These are phyloP conservation scores for Suillus decipiens DNA, from an alignment of 768 basidiomycete species.

Conservation along the genomic window DNA sequence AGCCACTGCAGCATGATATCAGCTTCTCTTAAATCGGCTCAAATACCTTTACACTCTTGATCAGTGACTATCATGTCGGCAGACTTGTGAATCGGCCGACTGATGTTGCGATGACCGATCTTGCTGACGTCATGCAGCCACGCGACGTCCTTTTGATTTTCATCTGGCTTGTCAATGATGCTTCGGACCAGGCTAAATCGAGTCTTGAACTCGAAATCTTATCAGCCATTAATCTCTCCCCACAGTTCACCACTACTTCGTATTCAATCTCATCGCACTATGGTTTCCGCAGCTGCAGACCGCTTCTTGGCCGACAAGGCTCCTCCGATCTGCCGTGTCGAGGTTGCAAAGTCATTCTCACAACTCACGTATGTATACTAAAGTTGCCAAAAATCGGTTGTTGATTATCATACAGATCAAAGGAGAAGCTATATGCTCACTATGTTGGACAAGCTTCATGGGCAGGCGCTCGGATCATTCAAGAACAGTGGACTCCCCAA, in stretches of 20 bases:
- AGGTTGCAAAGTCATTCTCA: conserved; percentile 67
- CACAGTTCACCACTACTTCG: neutral
- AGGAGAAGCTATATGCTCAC: conserved; percentile 82
- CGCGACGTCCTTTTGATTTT: conserved; percentile 1
- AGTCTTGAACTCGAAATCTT: conserved; percentile 13
- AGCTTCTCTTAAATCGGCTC: too few relatives aligned
- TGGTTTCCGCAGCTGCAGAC: conserved; percentile 45
- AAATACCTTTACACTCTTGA: too few relatives aligned
- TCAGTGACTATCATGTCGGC: too few relatives aligned
- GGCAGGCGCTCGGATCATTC: conserved; percentile 84
- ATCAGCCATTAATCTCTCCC: conserved; percentile 5
- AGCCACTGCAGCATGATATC: too few relatives aligned
- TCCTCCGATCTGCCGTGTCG: conserved; percentile 74
- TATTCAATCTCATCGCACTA: conserved; percentile 22
- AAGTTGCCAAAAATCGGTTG: neutral
- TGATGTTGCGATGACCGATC: neutral
- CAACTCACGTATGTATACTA: conserved; percentile 54
- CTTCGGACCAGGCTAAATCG: conserved; percentile 13
- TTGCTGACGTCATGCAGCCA: neutral
- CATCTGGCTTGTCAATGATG: neutral
- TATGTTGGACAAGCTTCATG: conserved; percentile 71
- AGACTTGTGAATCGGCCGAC: neutral
- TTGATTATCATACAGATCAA: conserved; percentile 44
- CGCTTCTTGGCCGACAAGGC: conserved; percentile 75
- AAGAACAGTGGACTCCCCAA: conserved; percentile 80